Conservation (phyloP, 1,139 yeast genomes). For the Kurtzmaniella quercitrusa region DNA sequence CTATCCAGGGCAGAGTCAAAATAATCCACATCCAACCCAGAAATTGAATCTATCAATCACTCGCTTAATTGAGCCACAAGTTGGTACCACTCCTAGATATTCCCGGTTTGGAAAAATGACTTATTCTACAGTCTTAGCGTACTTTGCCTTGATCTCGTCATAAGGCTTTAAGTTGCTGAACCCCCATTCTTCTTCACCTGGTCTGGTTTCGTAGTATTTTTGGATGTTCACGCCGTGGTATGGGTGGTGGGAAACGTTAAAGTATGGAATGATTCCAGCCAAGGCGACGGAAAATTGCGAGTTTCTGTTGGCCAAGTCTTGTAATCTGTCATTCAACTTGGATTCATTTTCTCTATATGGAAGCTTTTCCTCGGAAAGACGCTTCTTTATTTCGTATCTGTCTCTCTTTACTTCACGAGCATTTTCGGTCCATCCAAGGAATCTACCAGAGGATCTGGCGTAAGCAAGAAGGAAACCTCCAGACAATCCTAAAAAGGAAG, state of each 20-base stretch:
- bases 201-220: constrained; percentile 65
- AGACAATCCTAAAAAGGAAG: constrained; percentile 56
- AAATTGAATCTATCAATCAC: neutral
- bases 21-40: neutral
- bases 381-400: constrained; percentile 67
- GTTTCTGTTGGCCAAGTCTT: constrained; percentile 75
- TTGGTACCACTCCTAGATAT: neutral
- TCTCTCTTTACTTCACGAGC: constrained; percentile 67
- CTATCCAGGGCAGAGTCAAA: neutral
- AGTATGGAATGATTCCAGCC: constrained; percentile 73
- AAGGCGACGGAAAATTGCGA: constrained; percentile 68
- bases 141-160: constrained; percentile 45
- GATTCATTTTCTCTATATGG: constrained; percentile 64
- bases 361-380: constrained; percentile 61
- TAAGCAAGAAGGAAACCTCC: constrained; percentile 76
- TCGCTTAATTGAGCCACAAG: neutral
- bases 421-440: constrained; percentile 79
- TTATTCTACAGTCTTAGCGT: constrained; percentile 29
- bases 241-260: constrained; percentile 77
- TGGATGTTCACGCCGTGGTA: constrained; percentile 76
- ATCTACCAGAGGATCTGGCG: constrained; percentile 62
- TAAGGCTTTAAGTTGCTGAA: constrained; percentile 39
- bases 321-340: constrained; percentile 62
- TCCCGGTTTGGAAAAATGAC: neutral
- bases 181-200: constrained; percentile 51